A percentile compares a stretch with the other conserved stretches of the same genome.
Evolutionary conservation across 108 stramenopile species (phyloP).

Genomic region (Mayamaea pseudoterrestris): DNA sequence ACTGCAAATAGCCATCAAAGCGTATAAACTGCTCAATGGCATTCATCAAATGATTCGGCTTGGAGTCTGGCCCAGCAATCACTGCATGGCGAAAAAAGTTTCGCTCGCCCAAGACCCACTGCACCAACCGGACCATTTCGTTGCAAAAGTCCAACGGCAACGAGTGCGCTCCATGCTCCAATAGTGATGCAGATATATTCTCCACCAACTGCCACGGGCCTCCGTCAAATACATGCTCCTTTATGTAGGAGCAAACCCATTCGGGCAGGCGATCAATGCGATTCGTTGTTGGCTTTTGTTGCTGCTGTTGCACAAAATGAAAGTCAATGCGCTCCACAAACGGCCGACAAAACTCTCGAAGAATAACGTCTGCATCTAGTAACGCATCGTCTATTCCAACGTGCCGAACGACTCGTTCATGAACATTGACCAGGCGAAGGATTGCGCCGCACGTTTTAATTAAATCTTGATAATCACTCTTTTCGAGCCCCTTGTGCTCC

Average conservation of each 20-base stretch:
- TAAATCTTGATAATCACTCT: too few species aligned
- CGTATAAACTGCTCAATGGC: constrained; percentile 64
- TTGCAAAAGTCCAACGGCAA: constrained; percentile 25
- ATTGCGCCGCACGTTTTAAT: too few species aligned
- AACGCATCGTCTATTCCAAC: background rate
- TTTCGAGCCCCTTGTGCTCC: too few species aligned
- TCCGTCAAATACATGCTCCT: constrained; percentile 28
- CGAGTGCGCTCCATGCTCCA: background rate
- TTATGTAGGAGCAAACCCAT: constrained; percentile 61
- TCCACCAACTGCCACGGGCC: constrained; percentile 13
- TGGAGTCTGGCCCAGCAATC: constrained; percentile 33
- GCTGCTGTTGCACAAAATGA: constrained; percentile 56
- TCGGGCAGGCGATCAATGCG: constrained; percentile 63
- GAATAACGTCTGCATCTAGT: constrained; percentile 5
- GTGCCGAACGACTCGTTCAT: too few species aligned
- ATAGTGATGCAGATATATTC: too few species aligned
- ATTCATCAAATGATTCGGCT: constrained; percentile 20
- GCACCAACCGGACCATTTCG: constrained; percentile 41
- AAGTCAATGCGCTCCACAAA: constrained; percentile 31
- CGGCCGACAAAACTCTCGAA: constrained; percentile 37
- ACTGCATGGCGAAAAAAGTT: constrained; percentile 48
- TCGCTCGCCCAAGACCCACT: constrained; percentile 48
- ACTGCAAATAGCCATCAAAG: constrained; percentile 39
- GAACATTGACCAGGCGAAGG: too few species aligned
- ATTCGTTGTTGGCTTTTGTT: constrained; percentile 28